Percentiles rank a stretch among this genome's conserved stretches.
Evolutionary conservation across 2,329 filamentous ascomycete genomes (phyloP).

Genomic region (Stemphylium beticola): DNA sequence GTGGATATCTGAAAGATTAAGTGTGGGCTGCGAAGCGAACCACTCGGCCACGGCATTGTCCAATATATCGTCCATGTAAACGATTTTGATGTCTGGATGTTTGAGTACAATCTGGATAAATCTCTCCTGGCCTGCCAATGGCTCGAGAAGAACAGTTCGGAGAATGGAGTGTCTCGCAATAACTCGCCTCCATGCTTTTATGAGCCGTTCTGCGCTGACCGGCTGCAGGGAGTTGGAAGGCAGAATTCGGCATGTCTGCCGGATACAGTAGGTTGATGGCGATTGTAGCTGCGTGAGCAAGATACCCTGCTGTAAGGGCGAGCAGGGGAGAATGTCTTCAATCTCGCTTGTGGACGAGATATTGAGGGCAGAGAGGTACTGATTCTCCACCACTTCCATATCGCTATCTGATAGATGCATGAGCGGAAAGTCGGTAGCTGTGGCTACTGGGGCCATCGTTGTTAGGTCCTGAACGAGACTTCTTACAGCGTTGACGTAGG

Average conservation of each 20-base stretch:
- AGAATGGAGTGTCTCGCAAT: constrained; percentile 21
- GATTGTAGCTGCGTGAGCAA: constrained; percentile 3
- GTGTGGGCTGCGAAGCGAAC: neutral
- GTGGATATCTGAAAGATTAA: neutral
- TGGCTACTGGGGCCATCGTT: too few species aligned
- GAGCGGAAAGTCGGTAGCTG: neutral
- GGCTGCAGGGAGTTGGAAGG: neutral
- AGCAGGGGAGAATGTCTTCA: constrained; percentile 20
- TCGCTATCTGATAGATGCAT: neutral
- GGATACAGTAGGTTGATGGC: constrained; percentile 1
- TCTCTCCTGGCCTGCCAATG: neutral
- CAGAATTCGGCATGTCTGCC: neutral
- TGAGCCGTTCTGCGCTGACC: constrained; percentile 9
- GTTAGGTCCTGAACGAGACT: too few species aligned
- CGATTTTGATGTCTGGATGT: constrained; percentile 18
- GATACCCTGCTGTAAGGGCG: constrained; percentile 19
- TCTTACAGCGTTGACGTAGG: too few species aligned
- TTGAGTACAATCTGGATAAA: constrained; percentile 12
- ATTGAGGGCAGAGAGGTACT: constrained; percentile 1
- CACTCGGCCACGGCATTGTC: neutral
- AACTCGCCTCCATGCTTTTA: constrained; percentile 21
- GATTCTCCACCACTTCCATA: constrained; percentile 9
- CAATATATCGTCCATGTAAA: constrained; percentile 6
- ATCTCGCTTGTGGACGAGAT: constrained; percentile 4
- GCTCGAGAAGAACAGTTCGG: constrained; percentile 22